phyloP scores from a whole-genome alignment of 129 eudicot genomes.

The Apium graveolens region DNA sequence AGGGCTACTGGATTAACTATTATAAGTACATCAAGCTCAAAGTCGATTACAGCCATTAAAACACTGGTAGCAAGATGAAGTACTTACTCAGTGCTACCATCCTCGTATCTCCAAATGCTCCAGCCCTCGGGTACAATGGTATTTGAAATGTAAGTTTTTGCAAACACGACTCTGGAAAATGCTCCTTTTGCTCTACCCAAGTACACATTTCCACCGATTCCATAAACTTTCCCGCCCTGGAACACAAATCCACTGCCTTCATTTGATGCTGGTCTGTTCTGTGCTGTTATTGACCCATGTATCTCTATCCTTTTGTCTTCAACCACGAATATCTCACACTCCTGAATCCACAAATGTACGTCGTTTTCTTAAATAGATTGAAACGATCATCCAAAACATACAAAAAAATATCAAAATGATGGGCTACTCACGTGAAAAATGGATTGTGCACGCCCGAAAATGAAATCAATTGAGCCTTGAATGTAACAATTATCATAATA shows the following conservation, averaged over 20 bases:
- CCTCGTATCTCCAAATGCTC: slow-evolving; percentile 50
- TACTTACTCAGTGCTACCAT: slow-evolving; percentile 55
- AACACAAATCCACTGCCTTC: slow-evolving; percentile 72
- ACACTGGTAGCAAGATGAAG: neutral
- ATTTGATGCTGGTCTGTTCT: slow-evolving; percentile 27
- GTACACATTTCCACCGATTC: slow-evolving; percentile 38
- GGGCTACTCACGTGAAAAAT: slow-evolving; percentile 43
- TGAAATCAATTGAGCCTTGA: slow-evolving; percentile 73
- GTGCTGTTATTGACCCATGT: slow-evolving; percentile 71
- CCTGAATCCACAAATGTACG: slow-evolving; percentile 26
- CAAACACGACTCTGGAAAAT: slow-evolving; percentile 75
- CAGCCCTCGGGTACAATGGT: slow-evolving; percentile 65
- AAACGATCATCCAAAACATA: neutral
- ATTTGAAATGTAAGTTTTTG: slow-evolving; percentile 61
- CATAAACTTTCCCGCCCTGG: slow-evolving; percentile 44
- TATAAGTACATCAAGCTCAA: neutral
- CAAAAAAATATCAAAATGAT: neutral
- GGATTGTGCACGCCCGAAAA: slow-evolving; percentile 70
- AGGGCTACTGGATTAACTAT: neutral
- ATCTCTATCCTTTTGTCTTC: slow-evolving; percentile 45
- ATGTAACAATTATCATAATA: slow-evolving; percentile 69
- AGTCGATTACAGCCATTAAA: neutral
- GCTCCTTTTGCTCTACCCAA: slow-evolving; percentile 69
- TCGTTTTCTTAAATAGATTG: neutral
- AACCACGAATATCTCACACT: slow-evolving; percentile 71